These are phyloP conservation scores for Crucibulum laeve DNA, from an alignment of 768 basidiomycete genomes.

Conservation along the genomic window DNA sequence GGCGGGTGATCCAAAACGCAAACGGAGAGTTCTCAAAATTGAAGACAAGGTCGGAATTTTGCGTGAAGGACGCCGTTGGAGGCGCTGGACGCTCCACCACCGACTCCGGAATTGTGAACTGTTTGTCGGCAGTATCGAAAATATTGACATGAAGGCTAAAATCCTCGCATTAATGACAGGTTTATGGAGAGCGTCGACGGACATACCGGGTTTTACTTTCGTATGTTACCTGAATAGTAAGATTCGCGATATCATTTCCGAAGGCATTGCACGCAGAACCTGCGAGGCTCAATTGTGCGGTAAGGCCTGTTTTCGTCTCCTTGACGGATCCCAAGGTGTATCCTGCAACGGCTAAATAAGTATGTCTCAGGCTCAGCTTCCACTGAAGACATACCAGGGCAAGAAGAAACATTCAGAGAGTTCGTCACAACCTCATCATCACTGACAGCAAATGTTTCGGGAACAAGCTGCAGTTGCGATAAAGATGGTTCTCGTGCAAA, in stretches of 20 bases:
- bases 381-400: conserved; percentile 2
- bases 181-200: not conserved
- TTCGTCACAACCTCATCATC: not conserved
- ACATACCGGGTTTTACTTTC: conserved; percentile 49
- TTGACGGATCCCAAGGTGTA: conserved; percentile 45
- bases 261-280: conserved; percentile 63
- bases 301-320: conserved; percentile 43
- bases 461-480: not conserved
- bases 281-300: conserved; percentile 48
- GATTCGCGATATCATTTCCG: conserved; percentile 50
- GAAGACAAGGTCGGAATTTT: conserved; percentile 62
- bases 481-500: not conserved
- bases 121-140: conserved; percentile 52
- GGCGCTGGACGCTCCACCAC: conserved; percentile 33
- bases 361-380: not conserved
- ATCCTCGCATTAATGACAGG: not conserved
- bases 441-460: not conserved
- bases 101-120: conserved; percentile 63
- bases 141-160: conserved; percentile 65
- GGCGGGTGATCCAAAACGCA: conserved; percentile 77
- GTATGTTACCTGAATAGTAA: conserved; percentile 66
- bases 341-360: conserved; percentile 29
- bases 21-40: conserved; percentile 64
- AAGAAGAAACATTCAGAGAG: not conserved
- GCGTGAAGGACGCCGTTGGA: conserved; percentile 26